Conservation (phyloP, 345 rosid species). For the Salix suchowensis region DNA sequence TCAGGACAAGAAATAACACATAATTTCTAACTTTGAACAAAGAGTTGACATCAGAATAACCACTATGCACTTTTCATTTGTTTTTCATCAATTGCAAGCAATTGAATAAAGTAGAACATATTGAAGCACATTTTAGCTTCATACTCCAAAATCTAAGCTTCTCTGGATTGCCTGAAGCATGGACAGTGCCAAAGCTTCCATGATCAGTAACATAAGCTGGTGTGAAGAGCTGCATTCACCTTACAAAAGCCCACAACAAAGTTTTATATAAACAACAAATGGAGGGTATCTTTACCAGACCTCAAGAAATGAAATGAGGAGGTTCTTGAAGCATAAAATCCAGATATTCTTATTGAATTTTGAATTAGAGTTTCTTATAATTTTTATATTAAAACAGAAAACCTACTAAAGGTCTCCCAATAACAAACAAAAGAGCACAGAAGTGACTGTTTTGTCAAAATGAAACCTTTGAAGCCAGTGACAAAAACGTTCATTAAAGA, state of each 20-base stretch:
- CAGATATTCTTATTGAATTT: background rate
- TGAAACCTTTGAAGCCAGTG: background rate
- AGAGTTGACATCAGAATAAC: background rate
- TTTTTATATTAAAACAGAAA: background rate
- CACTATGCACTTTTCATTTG: background rate
- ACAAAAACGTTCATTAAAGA: background rate
- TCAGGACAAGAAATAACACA: background rate
- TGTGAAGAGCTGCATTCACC: background rate
- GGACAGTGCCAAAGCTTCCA: background rate
- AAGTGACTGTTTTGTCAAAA: background rate
- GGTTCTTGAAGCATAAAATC: background rate
- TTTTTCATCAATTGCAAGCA: background rate
- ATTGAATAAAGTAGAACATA: background rate
- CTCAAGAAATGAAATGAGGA: background rate
- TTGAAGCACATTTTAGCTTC: background rate
- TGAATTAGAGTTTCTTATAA: background rate
- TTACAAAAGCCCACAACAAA: background rate
- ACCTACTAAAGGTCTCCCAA: background rate
- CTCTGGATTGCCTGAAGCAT: background rate
- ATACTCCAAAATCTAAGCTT: slow-evolving; percentile 3
- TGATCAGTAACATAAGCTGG: background rate
- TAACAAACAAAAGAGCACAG: background rate
- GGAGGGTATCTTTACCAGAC: background rate
- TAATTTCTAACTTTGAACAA: background rate
- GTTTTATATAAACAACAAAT: background rate